Base-by-base conservation (phyloP, 805 yeast species). In the Candida boleticola region DNA sequence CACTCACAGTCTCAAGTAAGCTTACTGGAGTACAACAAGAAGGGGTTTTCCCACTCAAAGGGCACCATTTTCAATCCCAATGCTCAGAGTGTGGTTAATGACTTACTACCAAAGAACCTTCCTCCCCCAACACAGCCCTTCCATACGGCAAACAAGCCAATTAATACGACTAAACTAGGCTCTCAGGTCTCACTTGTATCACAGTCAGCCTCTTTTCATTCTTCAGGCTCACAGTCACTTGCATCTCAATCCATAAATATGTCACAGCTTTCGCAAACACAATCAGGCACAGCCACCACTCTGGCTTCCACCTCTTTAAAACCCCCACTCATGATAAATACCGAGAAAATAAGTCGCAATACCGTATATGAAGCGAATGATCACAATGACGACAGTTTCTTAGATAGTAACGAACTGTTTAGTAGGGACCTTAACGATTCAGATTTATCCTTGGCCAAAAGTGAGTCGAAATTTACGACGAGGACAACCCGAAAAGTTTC, bases 381-480 rank as follows among this genome's bases (percentile, higher is more conserved):
- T n/a, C 20, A 21, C 19, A 25, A 26, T n/a, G 30, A 23, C 29
- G 19, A 14, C 13, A 18, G 17, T 14, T 3, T 18, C 19, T 7
- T 18, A 11, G 20, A 35, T 11, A 23, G 27, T 11, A 23, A 23
- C 5, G 35, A 31, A 11, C 35, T 31, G 35, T 18, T 14, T 16
- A 31, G 35, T 20, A 17, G 35, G 11, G 35, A 31, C 16, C 19
- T 33, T 7, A 26, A 36, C 22, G 39, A 36, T 13, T 36, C 39
- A 17, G 39, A 36, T 30, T 23, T 32, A 11, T 49, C 53, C 4
- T 29, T 48, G 5, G 46, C 37, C 3, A 45, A 46, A 19, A 46
- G 46, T 13, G 44, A 42, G 4, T 32, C 33, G n/a, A 42, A 49
- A n/a, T 47, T 51, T 37, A 43, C 44, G 31, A 39, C 49, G 21